Conservation (phyloP, 306 rosid species). For the Vachellia collinsii region DNA sequence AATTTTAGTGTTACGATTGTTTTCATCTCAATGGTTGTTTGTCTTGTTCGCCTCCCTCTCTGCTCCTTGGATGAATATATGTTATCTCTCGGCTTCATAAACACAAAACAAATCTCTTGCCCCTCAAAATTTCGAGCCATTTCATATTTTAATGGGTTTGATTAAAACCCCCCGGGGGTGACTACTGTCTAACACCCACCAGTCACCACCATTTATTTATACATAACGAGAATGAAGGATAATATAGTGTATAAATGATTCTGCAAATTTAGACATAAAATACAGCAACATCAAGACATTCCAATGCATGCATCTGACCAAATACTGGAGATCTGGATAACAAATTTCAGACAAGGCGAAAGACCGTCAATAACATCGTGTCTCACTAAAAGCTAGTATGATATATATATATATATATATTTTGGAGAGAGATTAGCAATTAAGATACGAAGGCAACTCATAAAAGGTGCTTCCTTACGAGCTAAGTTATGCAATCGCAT, state of each 20-base stretch:
- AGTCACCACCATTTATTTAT: not conserved
- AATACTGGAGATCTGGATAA: not conserved
- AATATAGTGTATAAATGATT: not conserved
- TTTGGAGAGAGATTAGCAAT: conserved; percentile 31
- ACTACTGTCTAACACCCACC: not conserved
- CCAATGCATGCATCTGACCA: conserved; percentile 36
- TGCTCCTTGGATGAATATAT: conserved; percentile 22
- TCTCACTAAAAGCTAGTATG: no score
- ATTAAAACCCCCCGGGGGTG: not conserved
- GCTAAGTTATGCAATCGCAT: conserved; percentile 15
- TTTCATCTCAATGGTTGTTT: conserved; percentile 26
- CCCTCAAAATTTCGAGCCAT: conserved; percentile 34
- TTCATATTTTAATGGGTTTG: conserved; percentile 24
- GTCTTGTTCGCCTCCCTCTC: conserved; percentile 42
- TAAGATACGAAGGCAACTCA: conserved; percentile 16
- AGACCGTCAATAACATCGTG: not conserved
- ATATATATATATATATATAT: no score
- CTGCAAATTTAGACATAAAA: conserved; percentile 14
- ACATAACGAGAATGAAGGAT: not conserved
- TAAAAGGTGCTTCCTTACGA: conserved; percentile 32
- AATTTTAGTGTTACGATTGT: not conserved
- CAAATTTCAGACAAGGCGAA: not conserved
- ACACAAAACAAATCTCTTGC: not conserved
- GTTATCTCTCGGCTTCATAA: conserved; percentile 22
- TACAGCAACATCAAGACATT: conserved; percentile 38